Percentiles rank a stretch among this genome's conserved stretches.
phyloP scores from a whole-genome alignment of 2,329 filamentous ascomycete species.

The Pseudogymnoascus sp. region DNA sequence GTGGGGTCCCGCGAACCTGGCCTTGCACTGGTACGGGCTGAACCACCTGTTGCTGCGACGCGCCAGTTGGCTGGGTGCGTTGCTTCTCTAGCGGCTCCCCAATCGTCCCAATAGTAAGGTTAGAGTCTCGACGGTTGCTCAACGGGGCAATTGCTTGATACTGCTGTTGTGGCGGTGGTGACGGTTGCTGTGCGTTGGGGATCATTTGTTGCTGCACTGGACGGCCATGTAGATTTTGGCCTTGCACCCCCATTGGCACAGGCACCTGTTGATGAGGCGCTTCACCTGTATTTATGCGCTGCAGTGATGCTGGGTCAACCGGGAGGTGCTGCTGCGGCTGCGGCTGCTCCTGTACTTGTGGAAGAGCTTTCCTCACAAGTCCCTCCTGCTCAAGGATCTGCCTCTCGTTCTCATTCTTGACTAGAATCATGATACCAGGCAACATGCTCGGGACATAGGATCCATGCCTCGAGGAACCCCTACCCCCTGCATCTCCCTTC shows the following conservation, averaged over 20 bases:
- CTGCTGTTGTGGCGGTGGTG: not conserved
- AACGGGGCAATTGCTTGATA: not conserved
- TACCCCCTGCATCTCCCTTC: not conserved
- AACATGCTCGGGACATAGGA: not conserved
- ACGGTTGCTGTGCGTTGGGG: not conserved
- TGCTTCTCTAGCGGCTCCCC: not conserved
- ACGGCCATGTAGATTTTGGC: not conserved
- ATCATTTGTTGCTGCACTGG: not conserved
- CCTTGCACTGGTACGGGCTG: not conserved
- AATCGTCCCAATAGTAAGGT: not conserved
- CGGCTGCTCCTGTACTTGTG: not conserved
- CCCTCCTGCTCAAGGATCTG: not conserved
- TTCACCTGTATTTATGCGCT: not conserved
- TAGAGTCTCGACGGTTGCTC: not conserved
- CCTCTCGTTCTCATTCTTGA: not conserved
- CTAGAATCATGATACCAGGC: not conserved
- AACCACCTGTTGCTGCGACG: not conserved
- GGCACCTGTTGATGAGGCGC: not conserved
- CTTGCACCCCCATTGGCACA: not conserved
- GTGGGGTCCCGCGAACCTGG: not conserved
- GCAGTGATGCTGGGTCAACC: not conserved
- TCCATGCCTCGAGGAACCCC: not conserved
- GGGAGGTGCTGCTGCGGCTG: not conserved
- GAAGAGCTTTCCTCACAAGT: not conserved
- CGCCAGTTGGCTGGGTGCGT: not conserved